Evolutionary conservation across 2,329 filamentous ascomycete genomes (phyloP).

Genomic region (Alternaria sp.): DNA sequence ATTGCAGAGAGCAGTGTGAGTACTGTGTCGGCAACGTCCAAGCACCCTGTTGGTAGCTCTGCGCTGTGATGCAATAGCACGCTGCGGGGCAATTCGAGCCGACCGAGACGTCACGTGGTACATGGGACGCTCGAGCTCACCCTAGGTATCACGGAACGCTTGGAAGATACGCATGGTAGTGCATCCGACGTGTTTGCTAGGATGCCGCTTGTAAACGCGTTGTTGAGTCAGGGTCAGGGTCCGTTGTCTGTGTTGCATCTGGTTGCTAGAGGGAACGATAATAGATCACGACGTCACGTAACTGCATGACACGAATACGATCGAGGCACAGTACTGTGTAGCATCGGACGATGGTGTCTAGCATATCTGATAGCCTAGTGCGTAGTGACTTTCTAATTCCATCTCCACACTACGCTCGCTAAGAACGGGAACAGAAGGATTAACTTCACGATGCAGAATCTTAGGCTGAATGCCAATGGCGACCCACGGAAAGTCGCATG

Average conservation of each 20-base stretch:
- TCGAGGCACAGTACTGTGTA: neutral
- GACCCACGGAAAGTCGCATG: neutral
- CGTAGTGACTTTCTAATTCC: slow-evolving; percentile 1
- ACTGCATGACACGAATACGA: slow-evolving; percentile 6
- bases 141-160: neutral
- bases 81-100: slow-evolving; percentile 29
- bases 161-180: neutral
- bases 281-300: slow-evolving; percentile 15
- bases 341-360: slow-evolving; percentile 9
- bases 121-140: neutral
- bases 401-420: slow-evolving; percentile 2
- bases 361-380: slow-evolving; percentile 3
- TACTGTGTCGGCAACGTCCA: slow-evolving; percentile 17
- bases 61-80: slow-evolving; percentile 26
- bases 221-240: slow-evolving; percentile 7
- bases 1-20: slow-evolving; percentile 16
- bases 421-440: neutral
- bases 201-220: neutral
- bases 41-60: slow-evolving; percentile 47
- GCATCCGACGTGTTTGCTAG: neutral
- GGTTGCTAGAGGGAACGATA: slow-evolving; percentile 2
- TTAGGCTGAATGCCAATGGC: neutral
- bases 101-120: slow-evolving; percentile 20
- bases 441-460: slow-evolving; percentile 2
- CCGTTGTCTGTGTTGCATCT: slow-evolving; percentile 6